Evolutionary conservation across 441 rosid genomes (phyloP), one percentile per base, ranked within the genome.

Genomic region (Eutrema salsugineum): DNA sequence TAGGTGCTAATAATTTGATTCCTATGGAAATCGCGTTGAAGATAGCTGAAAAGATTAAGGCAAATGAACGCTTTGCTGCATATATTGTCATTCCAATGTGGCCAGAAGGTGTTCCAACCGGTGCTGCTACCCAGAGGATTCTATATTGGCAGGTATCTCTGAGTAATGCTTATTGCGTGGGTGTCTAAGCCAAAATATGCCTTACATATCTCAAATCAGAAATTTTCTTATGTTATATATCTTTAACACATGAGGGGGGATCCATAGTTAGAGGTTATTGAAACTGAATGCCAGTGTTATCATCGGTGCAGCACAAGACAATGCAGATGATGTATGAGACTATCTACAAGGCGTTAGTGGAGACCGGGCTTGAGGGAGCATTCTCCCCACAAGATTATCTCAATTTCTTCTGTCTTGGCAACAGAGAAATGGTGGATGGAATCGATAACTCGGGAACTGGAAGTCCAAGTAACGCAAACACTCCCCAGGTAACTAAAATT

Each of bases 291-390:
- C 36, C 42, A 30, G 4, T 32, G 24, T 19, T 40, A 22, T 51
- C 39, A 22, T 65, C 14, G 19, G 54, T 63, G 15, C 88, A 94
- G 98, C 80, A 89, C 77, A 89, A 94, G 81, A 94, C 99, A 2
- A 94, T 90, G 98, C 94, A 90, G 83, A 94, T 94, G 98, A 94
- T 94, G 99, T 94, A 94, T 30, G 96, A 90, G 85, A 91, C 93
- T 14, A 82, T 94, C 63, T 84, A 83, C 71, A 87, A 88, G 79
- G 99, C 98, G 19, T 75, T 94, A 62, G 85, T 79, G 39, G 97
- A 90, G 81, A 90, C 81, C 22, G 96, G 97, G 73, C 90, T 94
- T 43, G 91, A 88, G 76, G 84, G 77, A 48, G 79, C 83, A 62
- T 22, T 62, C 82, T 79, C 84, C 10, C 97, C 99, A 1, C 86